A percentile compares a stretch with the other conserved stretches of the same genome.
phyloP scores from a whole-genome alignment of 805 yeast genomes.

The Metschnikowia matae region DNA sequence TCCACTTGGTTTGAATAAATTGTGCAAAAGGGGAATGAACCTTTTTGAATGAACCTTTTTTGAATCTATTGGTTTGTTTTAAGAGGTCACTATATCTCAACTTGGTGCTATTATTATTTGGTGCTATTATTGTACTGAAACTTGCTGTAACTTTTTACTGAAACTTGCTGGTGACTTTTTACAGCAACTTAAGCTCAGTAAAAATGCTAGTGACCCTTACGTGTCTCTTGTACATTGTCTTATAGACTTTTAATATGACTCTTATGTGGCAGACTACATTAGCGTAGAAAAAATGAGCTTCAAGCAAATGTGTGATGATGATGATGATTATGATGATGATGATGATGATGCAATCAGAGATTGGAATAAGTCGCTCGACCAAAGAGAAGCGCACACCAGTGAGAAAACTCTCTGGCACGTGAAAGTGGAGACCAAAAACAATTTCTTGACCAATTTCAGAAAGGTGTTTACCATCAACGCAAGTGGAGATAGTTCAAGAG shows the following conservation, averaged over 20 bases:
- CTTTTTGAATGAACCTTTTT: too few species aligned
- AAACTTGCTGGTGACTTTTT: slow-evolving; percentile 25
- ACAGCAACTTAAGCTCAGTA: slow-evolving; percentile 22
- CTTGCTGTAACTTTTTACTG: too few species aligned
- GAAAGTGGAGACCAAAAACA: slow-evolving; percentile 47
- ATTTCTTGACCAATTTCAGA: slow-evolving; percentile 59
- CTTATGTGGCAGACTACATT: slow-evolving; percentile 37
- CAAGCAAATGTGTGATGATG: slow-evolving; percentile 22
- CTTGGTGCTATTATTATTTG: too few species aligned
- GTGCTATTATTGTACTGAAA: slow-evolving; percentile 40
- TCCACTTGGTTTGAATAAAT: too few species aligned
- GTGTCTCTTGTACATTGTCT: slow-evolving; percentile 29
- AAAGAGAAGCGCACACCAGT: slow-evolving; percentile 47
- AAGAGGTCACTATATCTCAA: slow-evolving; percentile 29
- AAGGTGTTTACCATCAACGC: slow-evolving; percentile 47
- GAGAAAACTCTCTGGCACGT: slow-evolving; percentile 47
- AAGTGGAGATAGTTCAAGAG: neutral
- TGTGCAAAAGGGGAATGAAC: too few species aligned
- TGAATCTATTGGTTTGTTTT: too few species aligned
- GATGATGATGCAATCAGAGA: slow-evolving; percentile 23
- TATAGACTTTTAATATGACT: slow-evolving; percentile 40
- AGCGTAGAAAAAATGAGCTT: slow-evolving; percentile 33
- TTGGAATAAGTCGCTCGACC: slow-evolving; percentile 36
- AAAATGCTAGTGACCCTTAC: slow-evolving; percentile 38
- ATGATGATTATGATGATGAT: too few species aligned